Evolutionary conservation across 306 rosid species (phyloP).

Genomic region (Trifolium pratense): DNA sequence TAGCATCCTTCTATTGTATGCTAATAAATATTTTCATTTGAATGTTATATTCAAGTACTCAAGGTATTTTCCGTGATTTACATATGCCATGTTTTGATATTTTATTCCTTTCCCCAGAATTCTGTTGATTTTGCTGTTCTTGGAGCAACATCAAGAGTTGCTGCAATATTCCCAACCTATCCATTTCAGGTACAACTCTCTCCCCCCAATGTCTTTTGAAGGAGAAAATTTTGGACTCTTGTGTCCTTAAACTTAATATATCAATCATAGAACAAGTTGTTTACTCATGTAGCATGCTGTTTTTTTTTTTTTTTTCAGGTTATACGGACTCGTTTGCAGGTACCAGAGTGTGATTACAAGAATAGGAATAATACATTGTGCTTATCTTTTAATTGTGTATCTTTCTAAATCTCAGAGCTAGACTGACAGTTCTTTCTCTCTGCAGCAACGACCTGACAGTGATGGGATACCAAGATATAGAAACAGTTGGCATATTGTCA

Average conservation of each 20-base stretch:
- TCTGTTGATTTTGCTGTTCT: constrained; percentile 81
- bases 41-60: too few species aligned
- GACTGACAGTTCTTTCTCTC: constrained; percentile 38
- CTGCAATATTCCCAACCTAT: constrained; percentile 74
- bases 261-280: constrained; percentile 35
- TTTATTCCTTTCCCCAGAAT: constrained; percentile 55
- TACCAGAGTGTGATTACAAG: constrained; percentile 27
- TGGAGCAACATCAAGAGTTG: constrained; percentile 59
- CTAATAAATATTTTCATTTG: too few species aligned
- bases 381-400: constrained; percentile 33
- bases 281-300: constrained; percentile 28
- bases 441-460: constrained; percentile 85
- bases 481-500: constrained; percentile 55
- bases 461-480: constrained; percentile 70
- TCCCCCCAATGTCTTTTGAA: constrained; percentile 24
- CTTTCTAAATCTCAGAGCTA: constrained; percentile 22
- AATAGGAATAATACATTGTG: too few species aligned
- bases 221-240: constrained; percentile 30
- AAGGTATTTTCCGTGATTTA: too few species aligned
- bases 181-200: constrained; percentile 75
- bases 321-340: constrained; percentile 55
- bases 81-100: too few species aligned
- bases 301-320: constrained; percentile 61
- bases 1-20: too few species aligned
- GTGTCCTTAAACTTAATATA: constrained; percentile 39